Percentiles rank a stretch among this genome's conserved stretches.
These are phyloP conservation scores for Bacterosira constricta DNA, from an alignment of 108 stramenopile genomes.

Conservation along the genomic window DNA sequence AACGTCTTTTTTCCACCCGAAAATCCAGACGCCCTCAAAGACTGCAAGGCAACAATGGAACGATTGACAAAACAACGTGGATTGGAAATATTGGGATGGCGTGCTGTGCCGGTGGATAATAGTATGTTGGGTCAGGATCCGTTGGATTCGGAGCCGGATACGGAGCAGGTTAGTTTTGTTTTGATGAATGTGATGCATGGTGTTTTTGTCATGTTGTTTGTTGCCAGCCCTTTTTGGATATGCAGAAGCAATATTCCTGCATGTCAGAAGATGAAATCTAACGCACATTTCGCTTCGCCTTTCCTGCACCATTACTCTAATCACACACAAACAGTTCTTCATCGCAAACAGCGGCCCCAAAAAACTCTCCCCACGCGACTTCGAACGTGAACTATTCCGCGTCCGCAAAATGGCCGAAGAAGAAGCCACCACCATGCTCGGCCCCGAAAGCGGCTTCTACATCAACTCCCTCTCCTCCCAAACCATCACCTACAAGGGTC, in stretches of 20 bases:
- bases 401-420: constrained; percentile 88
- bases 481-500: constrained; percentile 97
- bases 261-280: no score
- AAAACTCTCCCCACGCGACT: constrained; percentile 62
- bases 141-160: constrained; percentile 88
- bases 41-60: constrained; percentile 87
- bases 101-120: constrained; percentile 89
- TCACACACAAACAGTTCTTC: constrained; percentile 77
- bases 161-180: constrained; percentile 64
- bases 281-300: no score
- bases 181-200: no score
- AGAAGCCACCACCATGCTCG: constrained; percentile 77
- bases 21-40: constrained; percentile 68
- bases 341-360: constrained; percentile 53
- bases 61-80: constrained; percentile 79
- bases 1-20: constrained; percentile 95
- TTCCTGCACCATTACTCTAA: no score
- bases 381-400: constrained; percentile 92
- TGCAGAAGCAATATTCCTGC: no score
- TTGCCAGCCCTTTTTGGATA: not conserved
- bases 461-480: constrained; percentile 84
- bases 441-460: constrained; percentile 90
- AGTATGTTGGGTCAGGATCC: constrained; percentile 91
- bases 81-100: constrained; percentile 84
- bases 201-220: not conserved